Conservation (phyloP, 2,329 filamentous ascomycete species). For the Hansfordia pulvinata region DNA sequence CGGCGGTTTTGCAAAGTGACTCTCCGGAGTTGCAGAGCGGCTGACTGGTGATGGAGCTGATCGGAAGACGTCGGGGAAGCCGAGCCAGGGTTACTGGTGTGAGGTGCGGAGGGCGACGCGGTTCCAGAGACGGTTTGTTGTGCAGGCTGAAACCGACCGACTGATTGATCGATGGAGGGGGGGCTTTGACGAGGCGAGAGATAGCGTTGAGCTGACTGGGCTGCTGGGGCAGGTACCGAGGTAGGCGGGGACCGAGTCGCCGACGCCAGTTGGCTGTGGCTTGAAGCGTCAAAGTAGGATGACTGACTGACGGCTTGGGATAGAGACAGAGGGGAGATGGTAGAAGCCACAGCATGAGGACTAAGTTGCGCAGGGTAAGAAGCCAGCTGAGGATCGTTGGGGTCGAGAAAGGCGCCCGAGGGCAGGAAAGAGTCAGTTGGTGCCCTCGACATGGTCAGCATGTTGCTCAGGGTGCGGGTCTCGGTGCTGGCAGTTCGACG, state of each 20-base stretch:
- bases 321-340: constrained; percentile 25
- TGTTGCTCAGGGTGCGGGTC: constrained; percentile 7
- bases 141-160: not conserved
- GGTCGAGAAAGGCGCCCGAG: constrained; percentile 20
- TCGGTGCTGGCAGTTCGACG: constrained; percentile 1
- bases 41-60: constrained; percentile 2
- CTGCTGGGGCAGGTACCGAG: constrained; percentile 8
- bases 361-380: constrained; percentile 11
- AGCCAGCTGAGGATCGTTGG: constrained; percentile 14
- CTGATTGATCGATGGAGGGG: constrained; percentile 6
- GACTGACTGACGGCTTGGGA: constrained; percentile 18
- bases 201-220: constrained; percentile 9
- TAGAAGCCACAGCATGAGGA: constrained; percentile 17
- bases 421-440: constrained; percentile 28
- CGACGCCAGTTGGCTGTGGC: constrained; percentile 8
- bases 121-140: constrained; percentile 1
- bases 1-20: constrained; percentile 12
- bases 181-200: constrained; percentile 11
- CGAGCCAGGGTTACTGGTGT: constrained; percentile 5
- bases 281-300: constrained; percentile 21
- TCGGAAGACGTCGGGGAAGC: constrained; percentile 10
- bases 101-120: constrained; percentile 5
- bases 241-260: constrained; percentile 10
- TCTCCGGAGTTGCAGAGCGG: constrained; percentile 8
- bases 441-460: constrained; percentile 25